These are phyloP conservation scores for Nicotiana attenuata DNA, from an alignment of 257 asterid genomes.

Conservation along the genomic window DNA sequence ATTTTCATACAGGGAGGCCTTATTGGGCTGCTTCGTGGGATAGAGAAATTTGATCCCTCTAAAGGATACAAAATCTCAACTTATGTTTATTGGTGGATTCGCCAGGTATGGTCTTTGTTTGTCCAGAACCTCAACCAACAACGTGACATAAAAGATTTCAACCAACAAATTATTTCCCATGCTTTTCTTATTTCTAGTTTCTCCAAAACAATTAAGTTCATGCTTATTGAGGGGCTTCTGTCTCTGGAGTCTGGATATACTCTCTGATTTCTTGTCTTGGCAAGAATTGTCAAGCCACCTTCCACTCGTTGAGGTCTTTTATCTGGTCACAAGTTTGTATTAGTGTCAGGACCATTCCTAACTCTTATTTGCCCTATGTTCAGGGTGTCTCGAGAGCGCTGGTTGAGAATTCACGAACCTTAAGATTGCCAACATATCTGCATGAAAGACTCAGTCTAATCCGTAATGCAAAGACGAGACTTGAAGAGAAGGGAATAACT, in stretches of 20 bases:
- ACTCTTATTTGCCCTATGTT: neutral
- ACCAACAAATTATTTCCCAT: neutral
- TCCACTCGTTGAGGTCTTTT: neutral
- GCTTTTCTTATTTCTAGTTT: neutral
- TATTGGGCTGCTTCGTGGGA: slow-evolving; percentile 88
- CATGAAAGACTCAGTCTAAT: slow-evolving; percentile 80
- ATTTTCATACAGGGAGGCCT: slow-evolving; percentile 68
- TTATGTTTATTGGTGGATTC: slow-evolving; percentile 98
- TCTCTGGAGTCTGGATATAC: neutral
- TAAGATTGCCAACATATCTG: slow-evolving; percentile 78
- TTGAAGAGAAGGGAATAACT: slow-evolving; percentile 71
- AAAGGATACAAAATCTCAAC: slow-evolving; percentile 97
- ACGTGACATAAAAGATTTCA: neutral
- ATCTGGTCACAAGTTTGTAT: neutral
- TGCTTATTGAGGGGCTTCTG: neutral
- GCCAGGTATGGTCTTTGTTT: slow-evolving; percentile 51
- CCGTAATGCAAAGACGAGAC: slow-evolving; percentile 74
- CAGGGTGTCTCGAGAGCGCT: slow-evolving; percentile 94
- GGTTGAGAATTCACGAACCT: slow-evolving; percentile 77
- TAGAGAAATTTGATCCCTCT: slow-evolving; percentile 87
- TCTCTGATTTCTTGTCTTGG: neutral
- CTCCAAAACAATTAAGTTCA: neutral
- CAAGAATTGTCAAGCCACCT: neutral
- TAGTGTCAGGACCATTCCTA: neutral
- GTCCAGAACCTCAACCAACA: neutral